Percentiles rank a stretch among this genome's conserved stretches.
These are phyloP conservation scores for Grammothele lineata DNA, from an alignment of 768 basidiomycete species.

Conservation along the genomic window DNA sequence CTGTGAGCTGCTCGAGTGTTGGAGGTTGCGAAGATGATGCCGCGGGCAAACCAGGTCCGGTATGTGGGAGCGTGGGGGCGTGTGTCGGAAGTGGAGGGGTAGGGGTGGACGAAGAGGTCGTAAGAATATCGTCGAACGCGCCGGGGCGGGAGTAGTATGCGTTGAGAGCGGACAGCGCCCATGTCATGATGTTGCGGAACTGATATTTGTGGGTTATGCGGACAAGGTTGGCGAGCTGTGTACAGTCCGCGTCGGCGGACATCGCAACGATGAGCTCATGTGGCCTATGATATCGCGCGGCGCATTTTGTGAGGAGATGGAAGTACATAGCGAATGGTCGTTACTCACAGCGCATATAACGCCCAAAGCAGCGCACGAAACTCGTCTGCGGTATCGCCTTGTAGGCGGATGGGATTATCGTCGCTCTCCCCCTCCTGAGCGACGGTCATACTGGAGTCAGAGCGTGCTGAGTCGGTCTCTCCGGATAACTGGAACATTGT, in stretches of 20 bases:
- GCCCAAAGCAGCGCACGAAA: constrained; percentile 53
- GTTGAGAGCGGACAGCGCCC: constrained; percentile 40
- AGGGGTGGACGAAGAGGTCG: constrained; percentile 5
- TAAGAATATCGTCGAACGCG: constrained; percentile 25
- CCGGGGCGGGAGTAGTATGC: constrained; percentile 30
- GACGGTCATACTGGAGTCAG: constrained; percentile 24
- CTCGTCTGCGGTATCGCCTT: constrained; percentile 43
- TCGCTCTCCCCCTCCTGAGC: constrained; percentile 45
- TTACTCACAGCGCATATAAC: constrained; percentile 47
- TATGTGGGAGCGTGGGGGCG: constrained; percentile 19
- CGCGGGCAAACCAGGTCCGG: constrained; percentile 1
- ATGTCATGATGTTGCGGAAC: constrained; percentile 41
- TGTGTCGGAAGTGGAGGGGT: not conserved
- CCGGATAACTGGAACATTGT: constrained; percentile 29
- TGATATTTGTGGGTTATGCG: constrained; percentile 47
- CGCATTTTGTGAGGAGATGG: no score
- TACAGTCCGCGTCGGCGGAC: constrained; percentile 37
- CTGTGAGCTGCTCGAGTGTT: constrained; percentile 45
- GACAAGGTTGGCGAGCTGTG: constrained; percentile 43
- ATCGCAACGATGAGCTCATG: constrained; percentile 43
- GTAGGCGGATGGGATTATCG: constrained; percentile 45
- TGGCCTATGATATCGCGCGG: constrained; percentile 34
- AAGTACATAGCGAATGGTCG: not conserved
- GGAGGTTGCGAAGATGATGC: constrained; percentile 16
- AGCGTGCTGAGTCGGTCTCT: constrained; percentile 26